phyloP scores from a whole-genome alignment of 208 protist genomes.

The Leishmania turanica region DNA sequence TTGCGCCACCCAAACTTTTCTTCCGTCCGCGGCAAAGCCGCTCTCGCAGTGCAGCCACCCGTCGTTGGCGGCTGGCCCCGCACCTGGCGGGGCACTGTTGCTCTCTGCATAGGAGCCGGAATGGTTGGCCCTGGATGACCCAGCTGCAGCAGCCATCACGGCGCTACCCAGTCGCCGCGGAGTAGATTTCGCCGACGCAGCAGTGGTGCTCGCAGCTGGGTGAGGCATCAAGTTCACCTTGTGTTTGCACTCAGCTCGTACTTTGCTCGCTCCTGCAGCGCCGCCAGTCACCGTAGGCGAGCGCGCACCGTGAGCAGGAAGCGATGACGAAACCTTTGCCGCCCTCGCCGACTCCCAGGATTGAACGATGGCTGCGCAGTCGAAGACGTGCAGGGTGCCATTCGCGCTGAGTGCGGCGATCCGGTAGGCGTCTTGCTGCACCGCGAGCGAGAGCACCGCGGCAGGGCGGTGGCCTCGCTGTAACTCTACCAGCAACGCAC shows the following conservation, averaged over 20 bases:
- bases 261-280: slow-evolving; percentile 1
- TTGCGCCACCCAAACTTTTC: slow-evolving; percentile 29
- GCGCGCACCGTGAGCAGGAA: not conserved
- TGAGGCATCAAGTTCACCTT: slow-evolving; percentile 15
- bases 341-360: slow-evolving; percentile 16
- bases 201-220: not conserved
- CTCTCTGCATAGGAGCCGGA: not conserved
- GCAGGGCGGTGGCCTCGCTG: slow-evolving; percentile 47
- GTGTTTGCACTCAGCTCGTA: slow-evolving; percentile 19
- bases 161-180: not conserved
- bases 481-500: slow-evolving; percentile 43
- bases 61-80: slow-evolving; percentile 2
- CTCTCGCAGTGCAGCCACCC: slow-evolving; percentile 14
- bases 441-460: slow-evolving; percentile 49
- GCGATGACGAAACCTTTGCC: not conserved
- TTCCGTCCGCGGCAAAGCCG: slow-evolving; percentile 22
- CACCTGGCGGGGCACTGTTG: not conserved
- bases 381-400: slow-evolving; percentile 71
- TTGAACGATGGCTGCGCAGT: slow-evolving; percentile 27
- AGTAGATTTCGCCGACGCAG: not conserved
- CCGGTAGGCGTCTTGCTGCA: slow-evolving; percentile 35
- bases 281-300: not conserved
- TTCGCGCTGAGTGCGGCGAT: slow-evolving; percentile 58
- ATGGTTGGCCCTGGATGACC: not conserved
- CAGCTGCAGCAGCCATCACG: slow-evolving; percentile 4